phyloP scores from a whole-genome alignment of 805 yeast species.

The Isabelozyma pseudorhagii region DNA sequence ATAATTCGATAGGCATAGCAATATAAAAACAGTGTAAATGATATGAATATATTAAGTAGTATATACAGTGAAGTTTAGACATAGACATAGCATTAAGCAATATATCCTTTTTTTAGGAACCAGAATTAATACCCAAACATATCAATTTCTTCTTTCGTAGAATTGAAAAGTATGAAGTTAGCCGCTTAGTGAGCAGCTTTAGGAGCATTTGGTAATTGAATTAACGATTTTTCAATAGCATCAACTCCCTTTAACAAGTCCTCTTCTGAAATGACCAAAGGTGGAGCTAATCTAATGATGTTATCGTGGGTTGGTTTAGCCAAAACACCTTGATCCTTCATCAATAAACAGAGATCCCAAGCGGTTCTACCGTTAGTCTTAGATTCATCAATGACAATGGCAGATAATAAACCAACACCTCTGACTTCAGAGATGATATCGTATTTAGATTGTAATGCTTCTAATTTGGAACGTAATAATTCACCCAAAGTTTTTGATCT shows the following conservation, averaged over 20 bases:
- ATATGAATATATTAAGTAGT: not conserved
- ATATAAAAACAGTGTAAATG: not conserved
- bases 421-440: slow-evolving; percentile 58
- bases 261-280: slow-evolving; percentile 84
- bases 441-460: slow-evolving; percentile 49
- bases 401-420: slow-evolving; percentile 85
- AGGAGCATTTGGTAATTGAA: slow-evolving; percentile 50
- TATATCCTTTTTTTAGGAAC: not conserved
- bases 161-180: not conserved
- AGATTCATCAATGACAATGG: slow-evolving; percentile 83
- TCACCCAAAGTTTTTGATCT: slow-evolving; percentile 73
- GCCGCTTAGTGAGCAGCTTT: slow-evolving; percentile 38
- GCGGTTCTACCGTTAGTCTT: slow-evolving; percentile 89
- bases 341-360: slow-evolving; percentile 89
- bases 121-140: not conserved
- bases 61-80: not conserved
- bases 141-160: not conserved
- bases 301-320: slow-evolving; percentile 97
- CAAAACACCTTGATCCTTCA: slow-evolving; percentile 84
- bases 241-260: slow-evolving; percentile 81
- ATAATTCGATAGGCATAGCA: not conserved
- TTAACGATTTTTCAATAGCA: slow-evolving; percentile 60
- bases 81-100: not conserved
- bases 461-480: slow-evolving; percentile 58
- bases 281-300: slow-evolving; percentile 95